Conservation (phyloP, 192 early-diverging fungal genomes). For the Coemansia sp. region DNA sequence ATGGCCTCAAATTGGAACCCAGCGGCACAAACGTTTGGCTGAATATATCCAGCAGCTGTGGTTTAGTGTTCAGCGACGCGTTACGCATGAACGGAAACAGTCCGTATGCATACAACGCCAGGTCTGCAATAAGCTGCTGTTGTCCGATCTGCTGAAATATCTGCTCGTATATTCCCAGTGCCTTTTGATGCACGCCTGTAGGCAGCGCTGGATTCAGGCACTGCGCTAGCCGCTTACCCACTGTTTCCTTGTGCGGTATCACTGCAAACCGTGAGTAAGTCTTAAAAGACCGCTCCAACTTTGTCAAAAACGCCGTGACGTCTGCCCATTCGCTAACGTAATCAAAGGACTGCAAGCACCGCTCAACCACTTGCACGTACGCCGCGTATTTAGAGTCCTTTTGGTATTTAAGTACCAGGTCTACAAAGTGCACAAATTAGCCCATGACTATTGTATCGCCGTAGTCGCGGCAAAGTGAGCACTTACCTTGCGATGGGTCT, state of each 20-base stretch:
- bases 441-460: too few species aligned
- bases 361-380: conserved; percentile 79
- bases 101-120: conserved; percentile 83
- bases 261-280: conserved; percentile 69
- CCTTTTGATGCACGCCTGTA: conserved; percentile 93
- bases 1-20: conserved; percentile 65
- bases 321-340: conserved; percentile 94
- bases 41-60: conserved; percentile 76
- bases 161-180: conserved; percentile 80
- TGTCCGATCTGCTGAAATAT: conserved; percentile 70
- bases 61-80: conserved; percentile 79
- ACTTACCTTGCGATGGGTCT: conserved; percentile 32
- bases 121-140: conserved; percentile 76
- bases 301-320: conserved; percentile 85
- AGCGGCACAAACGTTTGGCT: conserved; percentile 76
- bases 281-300: conserved; percentile 80
- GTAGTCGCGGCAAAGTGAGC: too few species aligned
- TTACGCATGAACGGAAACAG: conserved; percentile 89
- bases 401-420: conserved; percentile 17
- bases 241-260: conserved; percentile 80
- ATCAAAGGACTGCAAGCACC: conserved; percentile 89
- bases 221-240: conserved; percentile 90
- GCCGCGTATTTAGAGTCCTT: conserved; percentile 81
- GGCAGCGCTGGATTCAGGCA: conserved; percentile 93
- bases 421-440: background rate